phyloP scores from a whole-genome alignment of 2,329 filamentous ascomycete genomes.

The Cladosporium sp. region DNA sequence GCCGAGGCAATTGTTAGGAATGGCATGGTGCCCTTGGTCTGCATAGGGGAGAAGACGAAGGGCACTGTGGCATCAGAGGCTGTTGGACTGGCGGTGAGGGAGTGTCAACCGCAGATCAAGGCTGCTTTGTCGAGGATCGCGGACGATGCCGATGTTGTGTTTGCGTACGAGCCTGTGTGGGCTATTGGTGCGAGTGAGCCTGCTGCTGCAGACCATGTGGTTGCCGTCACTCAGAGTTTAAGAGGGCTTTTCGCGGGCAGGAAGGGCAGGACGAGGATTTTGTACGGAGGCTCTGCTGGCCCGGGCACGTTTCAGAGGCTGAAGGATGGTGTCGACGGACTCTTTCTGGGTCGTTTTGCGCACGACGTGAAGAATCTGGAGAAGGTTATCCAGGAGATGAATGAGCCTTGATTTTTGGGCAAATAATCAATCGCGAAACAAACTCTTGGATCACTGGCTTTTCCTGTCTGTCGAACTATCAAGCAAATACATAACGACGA shows the following conservation, averaged over 20 bases:
- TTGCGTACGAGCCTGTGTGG: slow-evolving; percentile 88
- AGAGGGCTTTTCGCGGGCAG: slow-evolving; percentile 51
- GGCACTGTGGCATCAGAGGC: slow-evolving; percentile 42
- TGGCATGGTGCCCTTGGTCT: slow-evolving; percentile 71
- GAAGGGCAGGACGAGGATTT: slow-evolving; percentile 58
- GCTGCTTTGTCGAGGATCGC: slow-evolving; percentile 59
- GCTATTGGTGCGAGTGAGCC: slow-evolving; percentile 73
- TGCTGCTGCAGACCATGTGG: slow-evolving; percentile 67
- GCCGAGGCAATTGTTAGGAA: slow-evolving; percentile 63
- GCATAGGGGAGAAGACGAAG: slow-evolving; percentile 65
- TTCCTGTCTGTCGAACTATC: too few relatives aligned
- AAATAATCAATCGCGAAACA: too few relatives aligned
- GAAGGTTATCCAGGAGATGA: slow-evolving; percentile 67
- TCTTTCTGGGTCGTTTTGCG: slow-evolving; percentile 77
- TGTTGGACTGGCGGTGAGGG: slow-evolving; percentile 56
- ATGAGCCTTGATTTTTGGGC: slow-evolving; percentile 7
- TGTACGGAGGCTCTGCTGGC: slow-evolving; percentile 81
- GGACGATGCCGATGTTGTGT: slow-evolving; percentile 61
- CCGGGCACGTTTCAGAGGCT: slow-evolving; percentile 68
- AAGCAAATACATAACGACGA: too few relatives aligned
- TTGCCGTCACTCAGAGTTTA: slow-evolving; percentile 62
- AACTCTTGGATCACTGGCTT: too few relatives aligned
- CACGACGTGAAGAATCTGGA: slow-evolving; percentile 69
- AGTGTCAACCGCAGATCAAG: slow-evolving; percentile 63
- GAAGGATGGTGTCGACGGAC: slow-evolving; percentile 66